A percentile compares a stretch with the other conserved stretches of the same genome.
phyloP scores from a whole-genome alignment of 2,329 filamentous ascomycete genomes.

The Uncinocarpus reesii region DNA sequence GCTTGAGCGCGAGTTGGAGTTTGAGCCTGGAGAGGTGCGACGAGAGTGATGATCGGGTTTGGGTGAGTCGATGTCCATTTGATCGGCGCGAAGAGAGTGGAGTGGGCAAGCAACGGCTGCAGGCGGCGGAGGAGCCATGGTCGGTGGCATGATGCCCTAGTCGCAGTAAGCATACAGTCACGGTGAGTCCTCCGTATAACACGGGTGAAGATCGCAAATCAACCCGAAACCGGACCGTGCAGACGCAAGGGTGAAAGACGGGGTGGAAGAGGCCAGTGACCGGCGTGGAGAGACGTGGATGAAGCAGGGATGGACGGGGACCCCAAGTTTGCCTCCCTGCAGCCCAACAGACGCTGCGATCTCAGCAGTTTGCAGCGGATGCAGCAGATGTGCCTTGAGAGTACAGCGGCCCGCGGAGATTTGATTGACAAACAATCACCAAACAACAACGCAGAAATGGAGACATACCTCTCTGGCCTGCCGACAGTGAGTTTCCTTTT shows the following conservation, averaged over 20 bases:
- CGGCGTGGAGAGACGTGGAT: neutral
- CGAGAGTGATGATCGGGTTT: neutral
- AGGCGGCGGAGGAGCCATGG: conserved; percentile 8
- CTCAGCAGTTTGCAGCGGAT: conserved; percentile 1
- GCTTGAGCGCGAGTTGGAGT: conserved; percentile 31
- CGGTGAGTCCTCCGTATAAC: neutral
- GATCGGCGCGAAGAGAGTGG: neutral
- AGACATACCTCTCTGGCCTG: neutral
- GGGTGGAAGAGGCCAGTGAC: neutral
- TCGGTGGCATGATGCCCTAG: conserved; percentile 9
- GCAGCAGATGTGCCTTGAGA: neutral
- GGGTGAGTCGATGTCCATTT: neutral
- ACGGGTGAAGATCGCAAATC: neutral
- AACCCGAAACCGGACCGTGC: neutral
- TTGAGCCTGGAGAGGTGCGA: conserved; percentile 26
- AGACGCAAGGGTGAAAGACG: no score
- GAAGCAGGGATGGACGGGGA: neutral
- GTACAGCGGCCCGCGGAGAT: neutral
- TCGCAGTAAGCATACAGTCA: neutral
- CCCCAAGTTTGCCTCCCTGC: conserved; percentile 6
- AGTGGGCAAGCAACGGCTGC: conserved; percentile 1
- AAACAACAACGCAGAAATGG: neutral
- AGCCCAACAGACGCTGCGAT: neutral
- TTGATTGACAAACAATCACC: neutral
- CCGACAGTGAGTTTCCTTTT: neutral